Base-by-base conservation (phyloP, 2,329 filamentous ascomycete species). In the Biscogniauxia mediterranea region DNA sequence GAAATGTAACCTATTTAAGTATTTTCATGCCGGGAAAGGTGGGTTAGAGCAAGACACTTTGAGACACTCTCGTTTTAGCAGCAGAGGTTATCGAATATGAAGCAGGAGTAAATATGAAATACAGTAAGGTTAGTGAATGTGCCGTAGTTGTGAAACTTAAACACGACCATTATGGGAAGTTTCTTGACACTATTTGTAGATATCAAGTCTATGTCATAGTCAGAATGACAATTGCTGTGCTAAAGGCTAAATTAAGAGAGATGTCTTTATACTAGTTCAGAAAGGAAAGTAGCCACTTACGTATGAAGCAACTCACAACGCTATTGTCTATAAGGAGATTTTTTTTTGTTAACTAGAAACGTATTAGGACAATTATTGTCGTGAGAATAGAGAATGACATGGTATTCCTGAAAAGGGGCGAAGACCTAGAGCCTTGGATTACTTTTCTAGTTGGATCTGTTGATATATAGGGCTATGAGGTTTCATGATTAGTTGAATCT, bases 181-280 rank as follows among this genome's bases (percentile, higher is more conserved):
- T 74, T 75, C 32, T 74, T 78, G 13, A 62, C 1, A 70, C 70
- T 73, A 80, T 76, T 52, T 78, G 74, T 9, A 79, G 68, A 15
- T 74, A 72, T 76, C 77, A 79, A 0, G 79, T 72, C 69, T 76
- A 75, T 8, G 75, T 71, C 25, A 76, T 74, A 2, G 78, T 78
- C 6, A 80, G 74, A 26, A 76, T 73, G 32, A 79, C 69, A 11
- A 79, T 69, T 53, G 77, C 75, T 61, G 70, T 13, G 55, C 72
- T 69, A 15, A 72, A 15, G 19, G 66, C 17, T 11, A 72, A 32
- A 54, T 71, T 72, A 13, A 70, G 56, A 3, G 62, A 55, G 15
- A 69, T 58, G 13, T 25, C 5, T 19, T 7, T 21, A 19, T 5
- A n/a, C 1, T 11, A 46, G 38, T 2, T 11, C 6, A 2, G 13